A percentile compares a stretch with the other conserved stretches of the same genome.
Conservation (phyloP, 257 asterid genomes). For the Parsonsia alboflavescens region DNA sequence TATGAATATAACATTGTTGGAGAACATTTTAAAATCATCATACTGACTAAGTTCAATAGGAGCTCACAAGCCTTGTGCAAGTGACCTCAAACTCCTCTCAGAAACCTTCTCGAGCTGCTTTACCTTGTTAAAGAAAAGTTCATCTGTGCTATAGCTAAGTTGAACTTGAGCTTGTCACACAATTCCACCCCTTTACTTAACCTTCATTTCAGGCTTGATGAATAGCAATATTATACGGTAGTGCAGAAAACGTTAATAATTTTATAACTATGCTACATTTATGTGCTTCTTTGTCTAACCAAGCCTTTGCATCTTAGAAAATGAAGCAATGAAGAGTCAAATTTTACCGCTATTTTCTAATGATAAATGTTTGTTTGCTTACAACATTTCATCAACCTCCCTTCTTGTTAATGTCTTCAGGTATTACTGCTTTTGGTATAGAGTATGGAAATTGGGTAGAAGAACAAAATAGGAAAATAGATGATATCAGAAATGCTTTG, state of each 20-base stretch:
- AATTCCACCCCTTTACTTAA: background rate
- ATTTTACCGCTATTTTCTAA: background rate
- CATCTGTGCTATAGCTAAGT: background rate
- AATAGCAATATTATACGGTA: background rate
- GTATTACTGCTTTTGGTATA: constrained; percentile 57
- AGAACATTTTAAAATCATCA: background rate
- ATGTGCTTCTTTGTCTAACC: background rate
- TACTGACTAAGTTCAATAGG: background rate
- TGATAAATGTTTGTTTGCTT: background rate
- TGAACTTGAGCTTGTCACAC: background rate
- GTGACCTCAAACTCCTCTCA: background rate
- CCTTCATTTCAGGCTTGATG: background rate
- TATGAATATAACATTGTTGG: background rate
- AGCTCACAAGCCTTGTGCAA: background rate
- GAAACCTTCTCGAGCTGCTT: background rate
- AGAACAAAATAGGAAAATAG: constrained; percentile 50
- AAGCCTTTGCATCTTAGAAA: background rate
- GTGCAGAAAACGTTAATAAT: background rate
- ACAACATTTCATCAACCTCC: background rate
- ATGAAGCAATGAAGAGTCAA: background rate
- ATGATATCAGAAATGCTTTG: constrained; percentile 57
- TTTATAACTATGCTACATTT: background rate
- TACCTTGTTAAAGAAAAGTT: background rate
- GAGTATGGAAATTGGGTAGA: constrained; percentile 89
- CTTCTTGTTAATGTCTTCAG: constrained; percentile 26